These are phyloP conservation scores for Zoysia pacifica DNA, from an alignment of 176 grass and related monocot species.

Conservation along the genomic window DNA sequence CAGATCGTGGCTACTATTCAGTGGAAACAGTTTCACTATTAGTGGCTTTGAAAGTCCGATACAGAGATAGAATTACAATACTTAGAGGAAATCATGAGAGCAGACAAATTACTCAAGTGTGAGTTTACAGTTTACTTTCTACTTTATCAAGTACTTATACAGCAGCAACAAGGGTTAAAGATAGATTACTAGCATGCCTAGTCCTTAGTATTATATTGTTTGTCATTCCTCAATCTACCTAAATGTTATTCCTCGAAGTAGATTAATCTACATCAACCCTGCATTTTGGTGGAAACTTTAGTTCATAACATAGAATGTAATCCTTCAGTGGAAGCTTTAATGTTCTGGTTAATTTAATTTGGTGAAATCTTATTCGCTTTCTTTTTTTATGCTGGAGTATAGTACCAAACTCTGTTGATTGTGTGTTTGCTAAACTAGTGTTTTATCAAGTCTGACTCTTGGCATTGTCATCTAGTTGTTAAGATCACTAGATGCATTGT, in stretches of 20 bases:
- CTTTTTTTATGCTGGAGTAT: constrained; percentile 10
- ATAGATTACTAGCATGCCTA: neutral
- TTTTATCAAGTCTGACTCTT: neutral
- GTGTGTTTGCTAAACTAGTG: constrained; percentile 6
- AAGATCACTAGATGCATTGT: neutral
- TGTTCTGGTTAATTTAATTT: constrained; percentile 2
- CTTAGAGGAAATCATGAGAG: constrained; percentile 89
- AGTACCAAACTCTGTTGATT: neutral
- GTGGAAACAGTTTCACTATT: too few species aligned
- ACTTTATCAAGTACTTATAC: neutral
- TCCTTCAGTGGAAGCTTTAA: neutral
- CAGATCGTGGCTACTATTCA: constrained; percentile 90
- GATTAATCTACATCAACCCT: constrained; percentile 16
- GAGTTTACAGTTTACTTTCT: constrained; percentile 34
- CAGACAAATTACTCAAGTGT: too few species aligned
- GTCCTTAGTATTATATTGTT: neutral
- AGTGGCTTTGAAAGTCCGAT: constrained; percentile 58
- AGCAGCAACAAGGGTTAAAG: neutral
- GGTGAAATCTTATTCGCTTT: neutral
- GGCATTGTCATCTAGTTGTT: constrained; percentile 11
- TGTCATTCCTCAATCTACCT: neutral
- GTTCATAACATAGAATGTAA: neutral
- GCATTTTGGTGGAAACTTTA: neutral
- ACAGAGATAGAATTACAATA: constrained; percentile 95
- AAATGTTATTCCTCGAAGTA: constrained; percentile 13